Conservation (phyloP, 768 basidiomycete species). For the Boletus rufocinnamomeus region DNA sequence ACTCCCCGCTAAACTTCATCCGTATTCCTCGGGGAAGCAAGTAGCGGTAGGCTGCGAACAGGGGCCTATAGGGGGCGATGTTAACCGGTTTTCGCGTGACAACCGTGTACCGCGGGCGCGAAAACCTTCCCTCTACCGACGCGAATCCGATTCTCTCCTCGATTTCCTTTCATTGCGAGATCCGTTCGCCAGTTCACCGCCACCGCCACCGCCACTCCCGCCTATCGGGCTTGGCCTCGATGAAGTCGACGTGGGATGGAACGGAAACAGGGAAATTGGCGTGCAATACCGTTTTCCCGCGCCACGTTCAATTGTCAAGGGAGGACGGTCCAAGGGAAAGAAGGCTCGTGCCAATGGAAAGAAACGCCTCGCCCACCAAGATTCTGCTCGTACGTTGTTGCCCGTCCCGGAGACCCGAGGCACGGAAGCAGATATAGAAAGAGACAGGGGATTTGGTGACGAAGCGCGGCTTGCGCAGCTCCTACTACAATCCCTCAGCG, state of each 20-base stretch:
- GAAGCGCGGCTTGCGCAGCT: constrained; percentile 34
- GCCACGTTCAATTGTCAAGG: constrained; percentile 32
- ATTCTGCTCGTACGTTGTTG: constrained; percentile 29
- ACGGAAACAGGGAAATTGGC: constrained; percentile 25
- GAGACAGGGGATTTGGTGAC: constrained; percentile 29
- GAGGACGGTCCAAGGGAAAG: constrained; percentile 24
- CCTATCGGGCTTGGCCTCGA: constrained; percentile 30
- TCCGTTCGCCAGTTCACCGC: constrained; percentile 37
- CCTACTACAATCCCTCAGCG: constrained; percentile 30
- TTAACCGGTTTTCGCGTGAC: not conserved
- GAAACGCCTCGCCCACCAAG: constrained; percentile 28
- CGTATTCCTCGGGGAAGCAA: constrained; percentile 14
- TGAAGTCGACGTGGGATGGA: constrained; percentile 31
- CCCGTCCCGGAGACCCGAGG: constrained; percentile 25
- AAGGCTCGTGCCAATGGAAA: constrained; percentile 18
- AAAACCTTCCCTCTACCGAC: constrained; percentile 25
- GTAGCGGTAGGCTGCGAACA: not conserved
- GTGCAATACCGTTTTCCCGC: constrained; percentile 37
- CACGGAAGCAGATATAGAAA: constrained; percentile 17
- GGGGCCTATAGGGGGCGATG: not conserved
- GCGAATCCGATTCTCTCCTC: constrained; percentile 29
- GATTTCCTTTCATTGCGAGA: constrained; percentile 38
- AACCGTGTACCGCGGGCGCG: constrained; percentile 7
- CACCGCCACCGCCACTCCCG: constrained; percentile 34
- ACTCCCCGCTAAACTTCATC: constrained; percentile 15